These are phyloP conservation scores for Pleurotus pulmonarius DNA, from an alignment of 768 basidiomycete genomes.

Conservation along the genomic window DNA sequence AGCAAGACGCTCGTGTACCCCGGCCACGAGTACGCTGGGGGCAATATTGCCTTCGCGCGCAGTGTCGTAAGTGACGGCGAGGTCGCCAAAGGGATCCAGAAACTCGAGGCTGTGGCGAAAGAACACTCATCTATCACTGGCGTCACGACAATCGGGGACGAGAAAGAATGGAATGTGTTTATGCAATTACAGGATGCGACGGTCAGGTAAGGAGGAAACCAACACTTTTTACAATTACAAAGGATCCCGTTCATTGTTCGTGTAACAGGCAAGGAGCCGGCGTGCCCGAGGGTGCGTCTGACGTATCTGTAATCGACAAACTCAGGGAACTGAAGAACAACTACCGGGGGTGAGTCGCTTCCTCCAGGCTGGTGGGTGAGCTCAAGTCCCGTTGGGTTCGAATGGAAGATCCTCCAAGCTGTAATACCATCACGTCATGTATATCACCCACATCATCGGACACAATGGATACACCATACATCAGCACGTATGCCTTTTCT, in stretches of 20 bases:
- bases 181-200: constrained; percentile 70
- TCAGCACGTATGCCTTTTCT: no score
- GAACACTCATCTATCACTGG: constrained; percentile 70
- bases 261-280: constrained; percentile 45
- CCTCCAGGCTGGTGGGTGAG: background rate
- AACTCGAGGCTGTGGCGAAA: constrained; percentile 54
- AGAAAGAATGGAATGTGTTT: constrained; percentile 95
- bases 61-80: constrained; percentile 57
- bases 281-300: constrained; percentile 34
- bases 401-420: background rate
- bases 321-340: constrained; percentile 85
- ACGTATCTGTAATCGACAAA: constrained; percentile 64
- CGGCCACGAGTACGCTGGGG: constrained; percentile 90
- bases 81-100: constrained; percentile 36
- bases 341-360: constrained; percentile 54
- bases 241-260: background rate
- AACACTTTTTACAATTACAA: no score
- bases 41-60: constrained; percentile 69
- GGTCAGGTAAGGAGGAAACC: constrained; percentile 49
- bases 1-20: constrained; percentile 78
- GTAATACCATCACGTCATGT: background rate
- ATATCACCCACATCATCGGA: no score
- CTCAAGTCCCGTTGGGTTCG: no score
- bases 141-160: constrained; percentile 85
- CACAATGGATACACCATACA: no score